These are phyloP conservation scores for Paecilomyces sp. DNA, from an alignment of 2,329 filamentous ascomycete species.

Conservation along the genomic window DNA sequence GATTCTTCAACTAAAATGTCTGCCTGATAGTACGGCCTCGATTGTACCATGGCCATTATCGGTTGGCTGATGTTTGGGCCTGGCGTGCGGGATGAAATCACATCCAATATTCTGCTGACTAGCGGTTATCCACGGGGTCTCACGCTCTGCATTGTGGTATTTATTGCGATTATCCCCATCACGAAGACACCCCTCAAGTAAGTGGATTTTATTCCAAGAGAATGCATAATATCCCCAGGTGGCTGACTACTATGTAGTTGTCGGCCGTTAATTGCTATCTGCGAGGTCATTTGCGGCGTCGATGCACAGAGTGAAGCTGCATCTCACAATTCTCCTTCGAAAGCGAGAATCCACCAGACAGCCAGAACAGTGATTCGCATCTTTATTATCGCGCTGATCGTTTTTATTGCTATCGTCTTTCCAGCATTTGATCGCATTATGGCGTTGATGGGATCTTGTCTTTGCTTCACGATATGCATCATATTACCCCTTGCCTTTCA, in stretches of 20 bases:
- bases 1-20: slow-evolving; percentile 4
- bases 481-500: slow-evolving; percentile 86
- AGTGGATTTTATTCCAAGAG: slow-evolving; percentile 12
- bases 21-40: slow-evolving; percentile 60
- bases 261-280: slow-evolving; percentile 76
- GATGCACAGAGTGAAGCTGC: slow-evolving; percentile 42
- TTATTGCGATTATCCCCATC: slow-evolving; percentile 86
- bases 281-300: slow-evolving; percentile 74
- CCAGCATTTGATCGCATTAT: slow-evolving; percentile 86
- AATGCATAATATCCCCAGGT: background rate
- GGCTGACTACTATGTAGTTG: slow-evolving; percentile 41
- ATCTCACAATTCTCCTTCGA: slow-evolving; percentile 15
- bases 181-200: slow-evolving; percentile 88
- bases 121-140: slow-evolving; percentile 65
- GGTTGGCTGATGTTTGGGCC: slow-evolving; percentile 95
- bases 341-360: slow-evolving; percentile 48
- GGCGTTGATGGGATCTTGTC: slow-evolving; percentile 78
- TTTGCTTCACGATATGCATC: slow-evolving; percentile 92
- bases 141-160: slow-evolving; percentile 73
- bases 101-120: slow-evolving; percentile 75
- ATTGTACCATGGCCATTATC: slow-evolving; percentile 71
- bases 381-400: slow-evolving; percentile 60
- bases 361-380: slow-evolving; percentile 59
- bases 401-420: slow-evolving; percentile 65
- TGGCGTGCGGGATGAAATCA: slow-evolving; percentile 73